Evolutionary conservation across 768 basidiomycete genomes (phyloP).

Genomic region (Baorangia bicolor): DNA sequence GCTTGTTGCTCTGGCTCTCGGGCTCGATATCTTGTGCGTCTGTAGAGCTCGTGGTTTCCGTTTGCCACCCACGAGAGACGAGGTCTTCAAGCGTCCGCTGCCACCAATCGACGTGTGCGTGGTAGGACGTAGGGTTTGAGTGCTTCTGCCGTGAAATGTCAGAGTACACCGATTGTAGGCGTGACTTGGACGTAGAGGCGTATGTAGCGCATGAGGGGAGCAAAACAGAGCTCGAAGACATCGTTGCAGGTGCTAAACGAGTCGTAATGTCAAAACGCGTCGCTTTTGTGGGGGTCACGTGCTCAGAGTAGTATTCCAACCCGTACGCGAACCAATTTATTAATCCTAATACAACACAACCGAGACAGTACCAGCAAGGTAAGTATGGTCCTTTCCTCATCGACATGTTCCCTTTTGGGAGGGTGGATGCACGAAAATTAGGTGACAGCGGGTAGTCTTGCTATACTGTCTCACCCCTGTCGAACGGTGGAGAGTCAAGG

Average conservation of each 20-base stretch:
- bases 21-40: conserved; percentile 4
- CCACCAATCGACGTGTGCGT: conserved; percentile 90
- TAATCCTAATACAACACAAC: not conserved
- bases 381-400: not conserved
- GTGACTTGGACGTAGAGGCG: conserved; percentile 36
- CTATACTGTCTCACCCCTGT: too few species aligned
- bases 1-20: conserved; percentile 41
- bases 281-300: conserved; percentile 12
- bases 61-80: conserved; percentile 58
- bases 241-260: conserved; percentile 6
- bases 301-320: too few species aligned
- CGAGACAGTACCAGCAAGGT: not conserved
- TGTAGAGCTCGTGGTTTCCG: conserved; percentile 10
- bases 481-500: too few species aligned
- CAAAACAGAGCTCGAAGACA: conserved; percentile 16
- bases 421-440: too few species aligned
- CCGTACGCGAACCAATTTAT: too few species aligned
- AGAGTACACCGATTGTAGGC: conserved; percentile 82
- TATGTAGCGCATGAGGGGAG: conserved; percentile 31
- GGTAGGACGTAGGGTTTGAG: conserved; percentile 81
- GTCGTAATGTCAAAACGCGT: not conserved
- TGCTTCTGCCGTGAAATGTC: conserved; percentile 82
- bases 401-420: too few species aligned
- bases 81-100: conserved; percentile 59
- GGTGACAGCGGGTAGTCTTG: too few species aligned